Evolutionary conservation across 1,284 basidiomycete species (phyloP).

Genomic region (Thelephora terrestris): DNA sequence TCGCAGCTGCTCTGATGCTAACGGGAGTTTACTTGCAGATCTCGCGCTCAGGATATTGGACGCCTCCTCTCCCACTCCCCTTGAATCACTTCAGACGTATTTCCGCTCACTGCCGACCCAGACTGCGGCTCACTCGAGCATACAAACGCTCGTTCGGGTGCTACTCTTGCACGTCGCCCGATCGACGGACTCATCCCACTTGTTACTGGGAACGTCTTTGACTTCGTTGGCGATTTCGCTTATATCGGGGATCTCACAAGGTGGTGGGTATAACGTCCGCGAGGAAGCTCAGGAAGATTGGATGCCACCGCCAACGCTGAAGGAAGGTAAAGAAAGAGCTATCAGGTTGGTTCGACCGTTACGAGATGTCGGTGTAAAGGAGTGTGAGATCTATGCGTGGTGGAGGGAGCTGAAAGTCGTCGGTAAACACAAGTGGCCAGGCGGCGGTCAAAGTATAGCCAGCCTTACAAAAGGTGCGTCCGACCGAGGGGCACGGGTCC

Average conservation of each 20-base stretch:
- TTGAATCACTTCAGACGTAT: conserved; percentile 43
- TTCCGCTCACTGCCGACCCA: conserved; percentile 67
- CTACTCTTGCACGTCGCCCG: conserved; percentile 61
- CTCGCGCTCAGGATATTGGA: too few species aligned
- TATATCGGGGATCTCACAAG: conserved; percentile 68
- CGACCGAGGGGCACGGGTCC: not conserved
- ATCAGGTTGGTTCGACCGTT: conserved; percentile 64
- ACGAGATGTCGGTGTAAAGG: conserved; percentile 71
- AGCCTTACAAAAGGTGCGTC: conserved; percentile 62
- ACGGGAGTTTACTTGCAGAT: too few species aligned
- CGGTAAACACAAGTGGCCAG: conserved; percentile 38
- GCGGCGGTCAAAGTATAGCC: conserved; percentile 52
- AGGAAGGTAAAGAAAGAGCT: conserved; percentile 11
- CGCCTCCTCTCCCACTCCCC: conserved; percentile 20
- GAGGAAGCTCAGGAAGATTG: conserved; percentile 67
- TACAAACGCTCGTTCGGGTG: conserved; percentile 56
- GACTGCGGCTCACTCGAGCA: conserved; percentile 58
- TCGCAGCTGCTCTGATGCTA: too few species aligned
- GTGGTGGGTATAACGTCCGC: conserved; percentile 68
- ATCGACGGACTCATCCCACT: conserved; percentile 54
- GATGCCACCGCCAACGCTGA: conserved; percentile 22
- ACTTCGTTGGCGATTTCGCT: conserved; percentile 73
- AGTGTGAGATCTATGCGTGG: conserved; percentile 71
- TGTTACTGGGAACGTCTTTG: conserved; percentile 74
- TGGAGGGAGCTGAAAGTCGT: conserved; percentile 49